Conservation (phyloP, 2,329 filamentous ascomycete genomes). For the Colletotrichum siamense region DNA sequence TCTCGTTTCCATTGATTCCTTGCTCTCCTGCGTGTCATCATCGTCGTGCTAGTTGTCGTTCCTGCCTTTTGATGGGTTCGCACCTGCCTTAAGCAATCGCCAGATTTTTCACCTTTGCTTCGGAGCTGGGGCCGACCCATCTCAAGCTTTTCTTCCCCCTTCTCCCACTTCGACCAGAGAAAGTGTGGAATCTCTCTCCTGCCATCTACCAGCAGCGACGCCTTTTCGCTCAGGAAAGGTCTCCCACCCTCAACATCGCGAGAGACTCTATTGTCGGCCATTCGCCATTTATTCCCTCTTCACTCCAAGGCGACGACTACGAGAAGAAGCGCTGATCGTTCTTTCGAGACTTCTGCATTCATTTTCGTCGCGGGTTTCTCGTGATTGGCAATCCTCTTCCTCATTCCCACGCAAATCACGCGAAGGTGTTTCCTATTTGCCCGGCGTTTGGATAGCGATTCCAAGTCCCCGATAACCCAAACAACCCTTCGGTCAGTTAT, state of each 20-base stretch:
- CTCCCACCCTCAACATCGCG: not conserved
- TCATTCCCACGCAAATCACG: not conserved
- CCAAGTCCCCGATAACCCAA: not conserved
- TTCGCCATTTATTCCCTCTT: not conserved
- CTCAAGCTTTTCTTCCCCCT: not conserved
- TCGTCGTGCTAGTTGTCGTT: no score
- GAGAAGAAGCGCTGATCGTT: not conserved
- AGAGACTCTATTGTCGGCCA: not conserved
- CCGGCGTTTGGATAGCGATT: not conserved
- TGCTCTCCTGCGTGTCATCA: no score
- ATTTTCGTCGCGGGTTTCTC: fast-evolving
- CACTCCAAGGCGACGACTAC: not conserved
- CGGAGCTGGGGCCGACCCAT: not conserved
- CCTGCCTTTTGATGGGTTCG: not conserved
- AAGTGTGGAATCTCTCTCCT: not conserved
- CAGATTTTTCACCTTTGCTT: not conserved
- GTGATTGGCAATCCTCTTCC: not conserved
- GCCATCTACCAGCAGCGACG: not conserved
- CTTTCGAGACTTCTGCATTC: fast-evolving
- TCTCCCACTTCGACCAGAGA: not conserved
- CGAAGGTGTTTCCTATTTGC: not conserved
- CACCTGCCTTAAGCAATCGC: not conserved
- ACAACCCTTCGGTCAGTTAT: not conserved
- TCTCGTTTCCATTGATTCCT: no score
- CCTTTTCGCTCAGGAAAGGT: not conserved